phyloP scores from a whole-genome alignment of 2,329 filamentous ascomycete genomes.

The Cryphonectria japonica region DNA sequence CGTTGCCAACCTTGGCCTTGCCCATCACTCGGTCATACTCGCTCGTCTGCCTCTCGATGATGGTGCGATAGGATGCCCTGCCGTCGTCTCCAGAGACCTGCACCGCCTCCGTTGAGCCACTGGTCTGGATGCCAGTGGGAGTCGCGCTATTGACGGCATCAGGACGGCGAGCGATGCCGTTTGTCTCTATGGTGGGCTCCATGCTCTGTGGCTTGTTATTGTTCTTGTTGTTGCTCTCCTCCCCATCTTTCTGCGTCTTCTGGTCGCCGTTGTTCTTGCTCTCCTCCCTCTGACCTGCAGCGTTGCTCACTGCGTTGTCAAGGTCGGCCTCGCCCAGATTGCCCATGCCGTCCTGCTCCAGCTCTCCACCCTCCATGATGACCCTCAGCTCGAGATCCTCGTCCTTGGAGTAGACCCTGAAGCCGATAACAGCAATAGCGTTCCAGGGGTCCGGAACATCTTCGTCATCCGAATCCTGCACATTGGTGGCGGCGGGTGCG shows the following conservation, averaged over 20 bases:
- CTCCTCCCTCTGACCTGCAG: constrained; percentile 49
- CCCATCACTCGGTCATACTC: constrained; percentile 26
- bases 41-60: constrained; percentile 30
- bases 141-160: background rate
- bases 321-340: constrained; percentile 59
- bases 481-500: constrained; percentile 37
- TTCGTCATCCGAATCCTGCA: constrained; percentile 59
- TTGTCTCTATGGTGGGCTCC: background rate
- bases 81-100: constrained; percentile 28
- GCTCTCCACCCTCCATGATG: constrained; percentile 58
- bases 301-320: constrained; percentile 61
- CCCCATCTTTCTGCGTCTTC: background rate
- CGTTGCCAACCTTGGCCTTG: background rate
- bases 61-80: constrained; percentile 33
- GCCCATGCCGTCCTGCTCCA: constrained; percentile 60
- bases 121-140: background rate
- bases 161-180: background rate
- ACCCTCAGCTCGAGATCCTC: constrained; percentile 56
- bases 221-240: background rate
- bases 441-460: constrained; percentile 63
- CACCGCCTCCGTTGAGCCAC: constrained; percentile 3
- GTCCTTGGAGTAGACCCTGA: constrained; percentile 64
- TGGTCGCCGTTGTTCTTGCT: constrained; percentile 21
- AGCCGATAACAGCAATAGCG: constrained; percentile 62
- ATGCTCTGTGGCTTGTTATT: background rate